Conservation (phyloP, 805 yeast genomes). For the Monosporozyma solicola region DNA sequence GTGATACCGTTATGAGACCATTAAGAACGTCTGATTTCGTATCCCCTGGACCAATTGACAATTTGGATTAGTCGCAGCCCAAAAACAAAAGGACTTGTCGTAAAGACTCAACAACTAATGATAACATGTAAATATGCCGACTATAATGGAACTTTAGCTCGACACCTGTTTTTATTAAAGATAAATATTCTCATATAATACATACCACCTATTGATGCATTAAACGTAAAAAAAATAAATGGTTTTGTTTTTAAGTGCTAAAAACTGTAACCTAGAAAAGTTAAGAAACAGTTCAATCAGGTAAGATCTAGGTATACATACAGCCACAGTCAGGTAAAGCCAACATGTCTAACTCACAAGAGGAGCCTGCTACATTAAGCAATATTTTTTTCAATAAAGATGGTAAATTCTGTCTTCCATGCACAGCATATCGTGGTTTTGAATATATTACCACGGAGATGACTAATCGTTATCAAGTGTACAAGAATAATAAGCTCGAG, state of each 20-base stretch:
- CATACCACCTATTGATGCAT: not conserved
- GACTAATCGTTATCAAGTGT: not conserved
- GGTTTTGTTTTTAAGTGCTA: not conserved
- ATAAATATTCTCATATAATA: not conserved
- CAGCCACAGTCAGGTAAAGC: not conserved
- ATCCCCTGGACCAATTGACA: slow-evolving; percentile 13
- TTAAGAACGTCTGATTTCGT: slow-evolving; percentile 53
- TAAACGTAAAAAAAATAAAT: no score
- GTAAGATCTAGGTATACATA: no score
- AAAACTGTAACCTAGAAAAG: not conserved
- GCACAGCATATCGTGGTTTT: slow-evolving; percentile 74
- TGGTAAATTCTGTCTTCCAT: slow-evolving; percentile 92
- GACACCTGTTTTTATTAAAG: not conserved
- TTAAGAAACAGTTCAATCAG: no score
- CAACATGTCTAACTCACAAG: not conserved
- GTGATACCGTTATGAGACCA: slow-evolving; percentile 42
- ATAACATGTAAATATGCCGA: not conserved
- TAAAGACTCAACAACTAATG: not conserved
- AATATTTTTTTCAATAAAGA: slow-evolving; percentile 54
- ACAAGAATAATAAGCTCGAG: not conserved
- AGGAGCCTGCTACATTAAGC: not conserved
- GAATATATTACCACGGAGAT: slow-evolving; percentile 27
- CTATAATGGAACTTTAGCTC: no score
- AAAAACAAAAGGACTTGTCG: not conserved
- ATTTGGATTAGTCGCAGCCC: not conserved